Evolutionary conservation across 192 early-diverging fungal species (phyloP).

Genomic region (Gaertneriomyces semiglobifer): DNA sequence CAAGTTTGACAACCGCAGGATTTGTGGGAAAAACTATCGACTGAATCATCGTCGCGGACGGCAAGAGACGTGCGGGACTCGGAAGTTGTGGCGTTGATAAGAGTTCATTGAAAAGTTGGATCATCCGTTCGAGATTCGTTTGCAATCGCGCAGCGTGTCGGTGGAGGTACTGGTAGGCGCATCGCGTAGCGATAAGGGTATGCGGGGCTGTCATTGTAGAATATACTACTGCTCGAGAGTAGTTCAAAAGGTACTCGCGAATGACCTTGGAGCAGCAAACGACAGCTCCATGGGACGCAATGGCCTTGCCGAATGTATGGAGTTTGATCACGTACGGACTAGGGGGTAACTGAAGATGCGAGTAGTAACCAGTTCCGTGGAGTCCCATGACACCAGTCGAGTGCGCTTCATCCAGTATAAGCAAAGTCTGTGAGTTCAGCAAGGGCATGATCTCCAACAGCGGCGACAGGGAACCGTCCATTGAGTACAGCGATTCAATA

Average conservation of each 20-base stretch:
- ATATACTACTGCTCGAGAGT: conserved; percentile 76
- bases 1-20: conserved; percentile 48
- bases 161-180: conserved; percentile 62
- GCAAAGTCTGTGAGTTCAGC: conserved; percentile 26
- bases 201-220: conserved; percentile 72
- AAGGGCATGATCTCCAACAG: conserved; percentile 60
- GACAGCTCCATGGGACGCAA: conserved; percentile 78
- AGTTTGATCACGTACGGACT: conserved; percentile 66
- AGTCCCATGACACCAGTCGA: conserved; percentile 72
- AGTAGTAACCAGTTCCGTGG: conserved; percentile 65
- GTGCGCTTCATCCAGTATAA: conserved; percentile 84
- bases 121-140: conserved; percentile 40
- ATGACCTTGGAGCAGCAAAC: conserved; percentile 61
- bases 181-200: conserved; percentile 61
- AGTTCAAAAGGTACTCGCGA: conserved; percentile 74
- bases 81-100: neutral
- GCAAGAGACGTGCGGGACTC: conserved; percentile 41
- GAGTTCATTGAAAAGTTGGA: conserved; percentile 48
- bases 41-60: conserved; percentile 72
- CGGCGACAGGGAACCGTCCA: conserved; percentile 78
- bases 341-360: conserved; percentile 58
- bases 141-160: conserved; percentile 49
- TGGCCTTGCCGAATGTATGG: conserved; percentile 80
- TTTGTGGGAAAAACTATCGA: conserved; percentile 70
- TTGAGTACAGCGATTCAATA: conserved; percentile 75